Percentiles rank a stretch among this genome's conserved stretches.
These are phyloP conservation scores for Neurospora cerealis DNA, from an alignment of 495 filamentous ascomycete species.

Conservation along the genomic window DNA sequence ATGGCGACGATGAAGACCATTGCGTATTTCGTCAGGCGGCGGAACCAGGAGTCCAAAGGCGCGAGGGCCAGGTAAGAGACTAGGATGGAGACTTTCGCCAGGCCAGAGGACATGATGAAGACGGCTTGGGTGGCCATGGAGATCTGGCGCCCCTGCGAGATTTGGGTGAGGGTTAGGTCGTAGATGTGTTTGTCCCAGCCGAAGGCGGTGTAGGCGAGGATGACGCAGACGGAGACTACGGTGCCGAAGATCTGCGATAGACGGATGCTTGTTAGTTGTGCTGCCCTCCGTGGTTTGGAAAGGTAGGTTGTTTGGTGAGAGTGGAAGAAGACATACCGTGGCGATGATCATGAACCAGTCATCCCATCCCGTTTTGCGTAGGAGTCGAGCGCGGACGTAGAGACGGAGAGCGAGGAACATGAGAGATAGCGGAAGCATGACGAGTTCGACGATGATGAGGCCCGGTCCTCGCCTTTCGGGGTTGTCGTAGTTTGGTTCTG, in stretches of 20 bases:
- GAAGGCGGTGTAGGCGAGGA: slow-evolving; percentile 13
- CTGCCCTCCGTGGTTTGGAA: no score
- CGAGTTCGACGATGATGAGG: slow-evolving; percentile 15
- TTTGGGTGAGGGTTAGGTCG: slow-evolving; percentile 8
- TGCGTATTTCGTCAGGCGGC: slow-evolving; percentile 17
- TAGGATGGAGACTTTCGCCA: slow-evolving; percentile 42
- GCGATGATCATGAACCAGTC: slow-evolving; percentile 21
- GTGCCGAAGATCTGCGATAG: slow-evolving; percentile 10
- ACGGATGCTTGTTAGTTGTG: not conserved
- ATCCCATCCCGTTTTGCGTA: slow-evolving; percentile 13
- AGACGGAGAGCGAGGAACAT: slow-evolving; percentile 13
- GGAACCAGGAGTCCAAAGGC: slow-evolving; percentile 25
- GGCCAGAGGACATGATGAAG: slow-evolving; percentile 15
- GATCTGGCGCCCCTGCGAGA: slow-evolving; percentile 13
- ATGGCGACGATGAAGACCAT: slow-evolving; percentile 15
- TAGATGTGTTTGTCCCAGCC: slow-evolving; percentile 22
- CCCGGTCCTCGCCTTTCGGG: slow-evolving; percentile 39
- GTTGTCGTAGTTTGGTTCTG: slow-evolving; percentile 43
- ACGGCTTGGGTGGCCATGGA: slow-evolving; percentile 20
- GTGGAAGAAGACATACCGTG: not conserved
- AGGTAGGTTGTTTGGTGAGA: not conserved
- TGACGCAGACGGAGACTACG: slow-evolving; percentile 14
- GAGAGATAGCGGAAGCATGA: slow-evolving; percentile 10
- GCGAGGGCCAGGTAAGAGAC: slow-evolving; percentile 43
- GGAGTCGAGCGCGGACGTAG: slow-evolving; percentile 9